Conservation (phyloP, 805 yeast genomes). For the Starmerella apicola region DNA sequence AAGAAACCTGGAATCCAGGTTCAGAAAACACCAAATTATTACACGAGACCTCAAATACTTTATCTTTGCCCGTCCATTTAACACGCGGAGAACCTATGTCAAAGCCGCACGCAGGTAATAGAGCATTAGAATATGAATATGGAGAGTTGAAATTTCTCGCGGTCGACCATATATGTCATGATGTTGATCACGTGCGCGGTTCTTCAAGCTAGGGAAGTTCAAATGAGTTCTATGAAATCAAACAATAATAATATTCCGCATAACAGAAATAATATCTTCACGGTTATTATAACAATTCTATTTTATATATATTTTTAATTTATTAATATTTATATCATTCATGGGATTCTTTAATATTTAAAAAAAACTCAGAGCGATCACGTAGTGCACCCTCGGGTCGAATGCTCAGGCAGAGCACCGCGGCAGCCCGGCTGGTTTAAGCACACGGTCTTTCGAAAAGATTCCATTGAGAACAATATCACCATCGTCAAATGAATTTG, state of each 20-base stretch:
- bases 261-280: too few relatives aligned
- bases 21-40: conserved; percentile 16
- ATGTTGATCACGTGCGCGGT: neutral
- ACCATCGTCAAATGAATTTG: conserved; percentile 15
- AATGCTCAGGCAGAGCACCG: too few relatives aligned
- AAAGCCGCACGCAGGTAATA: conserved; percentile 25
- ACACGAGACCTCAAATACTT: conserved; percentile 13
- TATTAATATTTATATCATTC: too few relatives aligned
- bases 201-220: too few relatives aligned
- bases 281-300: too few relatives aligned
- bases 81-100: conserved; percentile 37
- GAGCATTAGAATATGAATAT: conserved; percentile 7
- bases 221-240: too few relatives aligned
- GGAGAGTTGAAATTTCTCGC: neutral
- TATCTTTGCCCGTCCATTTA: conserved; percentile 27
- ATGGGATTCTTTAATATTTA: too few relatives aligned
- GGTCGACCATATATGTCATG: neutral
- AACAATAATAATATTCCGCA: too few relatives aligned
- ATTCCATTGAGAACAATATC: conserved; percentile 3
- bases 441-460: conserved; percentile 5
- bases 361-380: too few relatives aligned
- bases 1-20: neutral
- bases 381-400: too few relatives aligned
- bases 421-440: conserved; percentile 16
- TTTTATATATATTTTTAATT: too few relatives aligned